Conservation (phyloP, 75 land plant species). For the Adiantum capillusveneris region DNA sequence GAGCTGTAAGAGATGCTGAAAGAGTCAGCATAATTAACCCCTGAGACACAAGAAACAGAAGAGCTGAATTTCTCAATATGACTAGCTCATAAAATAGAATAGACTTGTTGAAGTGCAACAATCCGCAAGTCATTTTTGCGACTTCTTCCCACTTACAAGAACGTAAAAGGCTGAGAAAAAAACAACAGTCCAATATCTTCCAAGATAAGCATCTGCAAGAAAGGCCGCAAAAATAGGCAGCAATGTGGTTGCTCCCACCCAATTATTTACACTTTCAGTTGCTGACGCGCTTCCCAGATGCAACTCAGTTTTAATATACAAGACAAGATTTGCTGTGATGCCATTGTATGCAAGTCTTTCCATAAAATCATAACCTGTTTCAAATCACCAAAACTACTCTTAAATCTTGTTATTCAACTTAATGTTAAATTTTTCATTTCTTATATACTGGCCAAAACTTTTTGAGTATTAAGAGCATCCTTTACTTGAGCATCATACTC, state of each 20-base stretch:
- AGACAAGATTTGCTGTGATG: conserved; percentile 25
- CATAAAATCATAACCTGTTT: conserved; percentile 28
- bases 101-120: too few relatives aligned
- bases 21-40: conserved; percentile 33
- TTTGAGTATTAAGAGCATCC: background rate
- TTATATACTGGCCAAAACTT: background rate
- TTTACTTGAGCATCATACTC: too few relatives aligned
- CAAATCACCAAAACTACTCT: background rate
- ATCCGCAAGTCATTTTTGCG: too few relatives aligned
- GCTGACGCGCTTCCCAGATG: conserved; percentile 29
- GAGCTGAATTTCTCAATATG: too few relatives aligned
- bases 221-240: conserved; percentile 37
- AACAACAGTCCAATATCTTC: conserved; percentile 35
- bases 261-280: conserved; percentile 32
- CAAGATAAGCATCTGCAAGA: conserved; percentile 32
- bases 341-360: conserved; percentile 43
- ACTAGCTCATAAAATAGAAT: too few relatives aligned
- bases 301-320: conserved; percentile 16
- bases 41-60: conserved; percentile 8
- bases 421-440: background rate
- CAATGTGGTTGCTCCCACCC: conserved; percentile 38
- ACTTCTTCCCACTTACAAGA: conserved; percentile 14
- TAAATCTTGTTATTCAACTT: background rate
- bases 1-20: conserved; percentile 19
- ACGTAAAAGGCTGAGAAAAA: conserved; percentile 28